Evolutionary conservation across 768 basidiomycete species (phyloP).

Genomic region (Fomitopsis serialis): DNA sequence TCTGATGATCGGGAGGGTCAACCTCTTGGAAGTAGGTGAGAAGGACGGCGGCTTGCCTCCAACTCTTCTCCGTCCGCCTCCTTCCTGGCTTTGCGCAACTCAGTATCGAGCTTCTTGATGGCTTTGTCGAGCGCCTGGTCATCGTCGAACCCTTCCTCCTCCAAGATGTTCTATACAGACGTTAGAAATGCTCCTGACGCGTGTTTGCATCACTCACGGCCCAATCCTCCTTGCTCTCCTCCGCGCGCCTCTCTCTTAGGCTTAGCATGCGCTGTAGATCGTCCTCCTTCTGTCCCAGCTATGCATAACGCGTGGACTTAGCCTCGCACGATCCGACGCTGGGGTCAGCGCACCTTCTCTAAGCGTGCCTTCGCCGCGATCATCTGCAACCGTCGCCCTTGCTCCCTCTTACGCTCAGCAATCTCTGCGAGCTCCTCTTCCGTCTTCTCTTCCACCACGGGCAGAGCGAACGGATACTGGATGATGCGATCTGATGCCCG

Average conservation of each 20-base stretch:
- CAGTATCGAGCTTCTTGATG: constrained; percentile 81
- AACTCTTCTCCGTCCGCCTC: constrained; percentile 66
- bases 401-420: constrained; percentile 78
- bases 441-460: constrained; percentile 74
- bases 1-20: constrained; percentile 31
- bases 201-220: constrained; percentile 33
- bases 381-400: constrained; percentile 86
- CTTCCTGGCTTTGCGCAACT: constrained; percentile 72
- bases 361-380: constrained; percentile 78
- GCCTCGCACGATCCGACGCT: not conserved
- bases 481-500: constrained; percentile 65
- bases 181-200: not conserved
- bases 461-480: constrained; percentile 77
- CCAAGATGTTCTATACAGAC: constrained; percentile 44
- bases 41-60: constrained; percentile 37
- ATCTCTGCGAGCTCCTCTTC: constrained; percentile 82
- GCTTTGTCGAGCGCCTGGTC: constrained; percentile 75
- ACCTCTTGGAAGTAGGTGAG: too few species aligned
- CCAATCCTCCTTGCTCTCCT: constrained; percentile 74
- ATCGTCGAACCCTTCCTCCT: constrained; percentile 67
- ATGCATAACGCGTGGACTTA: not conserved
- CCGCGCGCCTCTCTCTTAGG: constrained; percentile 56
- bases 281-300: constrained; percentile 74
- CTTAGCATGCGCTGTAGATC: constrained; percentile 62
- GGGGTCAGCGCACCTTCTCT: constrained; percentile 61